Conservation (phyloP, 164 flowering plant genomes). For the Sedum album region DNA sequence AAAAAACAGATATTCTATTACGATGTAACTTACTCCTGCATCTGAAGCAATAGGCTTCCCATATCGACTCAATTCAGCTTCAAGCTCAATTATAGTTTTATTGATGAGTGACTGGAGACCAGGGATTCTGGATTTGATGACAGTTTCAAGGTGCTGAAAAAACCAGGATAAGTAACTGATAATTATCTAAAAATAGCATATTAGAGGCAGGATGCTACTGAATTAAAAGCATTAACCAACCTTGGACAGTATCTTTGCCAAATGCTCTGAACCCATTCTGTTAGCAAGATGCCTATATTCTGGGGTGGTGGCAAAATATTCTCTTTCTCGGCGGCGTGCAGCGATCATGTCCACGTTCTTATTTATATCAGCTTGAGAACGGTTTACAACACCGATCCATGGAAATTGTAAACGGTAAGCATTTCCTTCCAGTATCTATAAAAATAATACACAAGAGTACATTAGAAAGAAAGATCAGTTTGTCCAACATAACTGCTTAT, state of each 20-base stretch:
- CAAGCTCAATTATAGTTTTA: slow-evolving; percentile 31
- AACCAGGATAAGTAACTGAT: not conserved
- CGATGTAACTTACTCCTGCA: slow-evolving; percentile 51
- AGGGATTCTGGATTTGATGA: slow-evolving; percentile 72
- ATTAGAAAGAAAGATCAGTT: too few species aligned
- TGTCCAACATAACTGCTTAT: too few species aligned
- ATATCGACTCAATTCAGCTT: slow-evolving; percentile 56
- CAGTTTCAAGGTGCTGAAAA: slow-evolving; percentile 36
- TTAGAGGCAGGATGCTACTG: not conserved
- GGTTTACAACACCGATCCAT: not conserved
- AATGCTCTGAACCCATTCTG: not conserved
- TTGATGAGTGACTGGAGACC: slow-evolving; percentile 60
- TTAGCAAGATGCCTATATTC: not conserved
- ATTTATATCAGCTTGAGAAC: not conserved
- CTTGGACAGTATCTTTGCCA: not conserved
- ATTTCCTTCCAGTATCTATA: slow-evolving; percentile 67
- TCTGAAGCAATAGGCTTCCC: slow-evolving; percentile 77
- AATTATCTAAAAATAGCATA: too few species aligned
- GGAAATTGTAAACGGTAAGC: not conserved
- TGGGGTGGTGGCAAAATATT: not conserved
- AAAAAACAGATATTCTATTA: too few species aligned
- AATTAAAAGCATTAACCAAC: not conserved
- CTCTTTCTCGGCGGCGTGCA: not conserved
- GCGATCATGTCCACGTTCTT: not conserved
- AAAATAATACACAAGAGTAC: too few species aligned